Conservation (phyloP, 75 land plant species). For the Azolla pinnata region DNA sequence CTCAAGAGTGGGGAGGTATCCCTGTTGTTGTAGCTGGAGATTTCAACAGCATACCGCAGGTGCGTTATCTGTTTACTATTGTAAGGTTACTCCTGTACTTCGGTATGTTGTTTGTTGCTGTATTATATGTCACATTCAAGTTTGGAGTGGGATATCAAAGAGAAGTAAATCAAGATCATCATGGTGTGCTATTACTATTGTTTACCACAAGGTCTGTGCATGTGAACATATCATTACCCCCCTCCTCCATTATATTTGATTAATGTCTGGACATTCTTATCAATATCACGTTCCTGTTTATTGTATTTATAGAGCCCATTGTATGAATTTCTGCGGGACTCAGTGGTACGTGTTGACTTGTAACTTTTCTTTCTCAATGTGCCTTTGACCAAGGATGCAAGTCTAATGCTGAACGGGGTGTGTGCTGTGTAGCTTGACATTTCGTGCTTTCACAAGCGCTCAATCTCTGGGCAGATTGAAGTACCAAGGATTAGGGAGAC, state of each 20-base stretch:
- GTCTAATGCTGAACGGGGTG: no score
- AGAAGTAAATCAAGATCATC: no score
- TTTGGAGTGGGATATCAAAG: no score
- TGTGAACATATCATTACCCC: not conserved
- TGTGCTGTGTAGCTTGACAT: conserved; percentile 21
- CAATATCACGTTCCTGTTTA: not conserved
- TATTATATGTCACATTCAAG: no score
- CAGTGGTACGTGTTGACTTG: not conserved
- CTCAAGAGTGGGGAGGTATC: conserved; percentile 52
- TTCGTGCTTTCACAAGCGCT: conserved; percentile 14
- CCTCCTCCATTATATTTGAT: not conserved
- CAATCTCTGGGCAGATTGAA: conserved; percentile 20
- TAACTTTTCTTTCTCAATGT: no score
- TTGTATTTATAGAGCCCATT: conserved; percentile 9
- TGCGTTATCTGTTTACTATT: no score
- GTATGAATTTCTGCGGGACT: not conserved
- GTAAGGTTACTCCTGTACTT: no score
- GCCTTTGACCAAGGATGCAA: no score
- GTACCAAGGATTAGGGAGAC: not conserved
- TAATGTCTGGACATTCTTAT: no score
- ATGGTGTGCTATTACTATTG: no score
- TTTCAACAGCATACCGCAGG: conserved; percentile 75
- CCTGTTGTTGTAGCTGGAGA: conserved; percentile 75
- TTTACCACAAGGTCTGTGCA: no score
- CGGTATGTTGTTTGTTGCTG: no score